Conservation (phyloP, 2,329 filamentous ascomycete species). For the Fusarium temperatum region DNA sequence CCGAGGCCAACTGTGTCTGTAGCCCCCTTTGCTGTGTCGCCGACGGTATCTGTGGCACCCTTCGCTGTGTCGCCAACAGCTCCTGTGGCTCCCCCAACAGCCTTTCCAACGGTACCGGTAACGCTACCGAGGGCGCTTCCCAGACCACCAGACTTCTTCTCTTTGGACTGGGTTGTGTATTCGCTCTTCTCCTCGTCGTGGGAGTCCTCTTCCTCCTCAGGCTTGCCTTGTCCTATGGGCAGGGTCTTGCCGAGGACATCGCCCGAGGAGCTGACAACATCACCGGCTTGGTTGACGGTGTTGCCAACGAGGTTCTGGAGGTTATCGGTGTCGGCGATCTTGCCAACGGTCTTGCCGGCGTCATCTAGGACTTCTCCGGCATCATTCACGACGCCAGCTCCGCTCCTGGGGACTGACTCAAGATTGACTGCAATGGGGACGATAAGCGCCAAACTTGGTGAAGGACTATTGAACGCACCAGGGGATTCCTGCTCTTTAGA, state of each 20-base stretch:
- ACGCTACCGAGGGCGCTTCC: slow-evolving; percentile 28
- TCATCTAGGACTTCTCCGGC: slow-evolving; percentile 56
- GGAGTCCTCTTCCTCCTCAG: slow-evolving; percentile 34
- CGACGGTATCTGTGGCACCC: slow-evolving; percentile 3
- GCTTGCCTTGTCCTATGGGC: slow-evolving; percentile 43
- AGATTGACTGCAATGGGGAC: slow-evolving; percentile 43
- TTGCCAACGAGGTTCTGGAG: slow-evolving; percentile 54
- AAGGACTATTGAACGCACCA: slow-evolving; percentile 42
- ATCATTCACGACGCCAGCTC: slow-evolving; percentile 55
- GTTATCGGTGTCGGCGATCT: slow-evolving; percentile 51
- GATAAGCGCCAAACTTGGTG: slow-evolving; percentile 39
- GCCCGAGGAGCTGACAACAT: slow-evolving; percentile 49
- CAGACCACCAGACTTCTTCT: slow-evolving; percentile 46
- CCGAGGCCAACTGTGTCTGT: slow-evolving; percentile 1
- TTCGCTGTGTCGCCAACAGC: slow-evolving; percentile 21
- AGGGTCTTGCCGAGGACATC: slow-evolving; percentile 55
- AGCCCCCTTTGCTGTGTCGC: neutral
- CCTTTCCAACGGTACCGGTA: slow-evolving; percentile 12
- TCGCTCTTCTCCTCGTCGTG: slow-evolving; percentile 47
- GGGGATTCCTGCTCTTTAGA: slow-evolving; percentile 42
- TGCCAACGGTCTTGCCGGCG: slow-evolving; percentile 55
- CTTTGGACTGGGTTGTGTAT: slow-evolving; percentile 50
- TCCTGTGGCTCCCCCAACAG: slow-evolving; percentile 5
- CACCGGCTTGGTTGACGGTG: slow-evolving; percentile 49
- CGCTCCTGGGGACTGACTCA: slow-evolving; percentile 48